phyloP scores from a whole-genome alignment of 1,284 basidiomycete species.

The Wallemia hederae region DNA sequence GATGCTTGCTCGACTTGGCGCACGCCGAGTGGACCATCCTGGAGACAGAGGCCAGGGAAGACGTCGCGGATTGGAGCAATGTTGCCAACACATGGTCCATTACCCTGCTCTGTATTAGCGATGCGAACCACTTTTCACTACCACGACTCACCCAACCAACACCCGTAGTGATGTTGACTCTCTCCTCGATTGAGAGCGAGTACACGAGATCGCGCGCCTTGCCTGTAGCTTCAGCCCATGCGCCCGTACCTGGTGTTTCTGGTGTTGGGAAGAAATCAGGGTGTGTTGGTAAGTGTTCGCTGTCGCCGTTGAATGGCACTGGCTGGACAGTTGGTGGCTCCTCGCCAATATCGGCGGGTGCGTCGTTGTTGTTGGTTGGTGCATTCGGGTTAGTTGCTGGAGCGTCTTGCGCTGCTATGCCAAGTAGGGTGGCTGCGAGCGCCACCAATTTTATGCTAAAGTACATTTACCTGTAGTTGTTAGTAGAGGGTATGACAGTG shows the following conservation, averaged over 20 bases:
- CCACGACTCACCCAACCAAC: constrained; percentile 14
- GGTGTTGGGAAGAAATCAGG: constrained; percentile 5
- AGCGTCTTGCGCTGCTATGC: not conserved
- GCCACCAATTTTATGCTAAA: not conserved
- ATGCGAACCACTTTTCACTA: no score
- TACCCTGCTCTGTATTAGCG: not conserved
- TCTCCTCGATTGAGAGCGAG: constrained; percentile 19
- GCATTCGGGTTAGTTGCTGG: not conserved
- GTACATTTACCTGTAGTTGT: not conserved
- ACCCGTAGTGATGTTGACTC: constrained; percentile 20
- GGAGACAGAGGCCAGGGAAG: constrained; percentile 37
- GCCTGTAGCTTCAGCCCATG: constrained; percentile 12
- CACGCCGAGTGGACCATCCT: constrained; percentile 27
- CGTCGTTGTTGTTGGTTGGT: not conserved
- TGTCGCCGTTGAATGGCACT: not conserved
- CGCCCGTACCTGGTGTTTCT: constrained; percentile 8
- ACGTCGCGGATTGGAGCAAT: constrained; percentile 29
- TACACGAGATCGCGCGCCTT: constrained; percentile 16
- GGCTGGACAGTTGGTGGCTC: not conserved
- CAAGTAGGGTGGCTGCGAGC: no score
- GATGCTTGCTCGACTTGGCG: constrained; percentile 30
- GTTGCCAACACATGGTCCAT: constrained; percentile 34
- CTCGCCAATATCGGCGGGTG: not conserved
- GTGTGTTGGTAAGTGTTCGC: not conserved
- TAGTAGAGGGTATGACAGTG: not conserved